Percentiles rank a stretch among this genome's conserved stretches.
Evolutionary conservation across 164 flowering plant species (phyloP).

Genomic region (Aristolochia californica): DNA sequence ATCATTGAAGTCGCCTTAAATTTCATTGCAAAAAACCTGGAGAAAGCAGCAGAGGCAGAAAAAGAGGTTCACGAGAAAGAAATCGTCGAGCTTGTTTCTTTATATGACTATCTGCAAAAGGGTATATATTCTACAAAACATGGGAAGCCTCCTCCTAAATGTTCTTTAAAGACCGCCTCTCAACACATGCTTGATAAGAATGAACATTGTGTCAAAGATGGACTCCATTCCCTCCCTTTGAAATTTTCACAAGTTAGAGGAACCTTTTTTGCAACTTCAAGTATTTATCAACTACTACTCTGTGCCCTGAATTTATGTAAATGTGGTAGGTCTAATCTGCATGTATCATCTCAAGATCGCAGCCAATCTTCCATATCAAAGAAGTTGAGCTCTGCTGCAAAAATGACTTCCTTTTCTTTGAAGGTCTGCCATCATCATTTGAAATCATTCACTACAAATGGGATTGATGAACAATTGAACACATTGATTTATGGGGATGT

Average conservation of each 20-base stretch:
- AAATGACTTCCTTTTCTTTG: slow-evolving; percentile 37
- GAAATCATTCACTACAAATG: slow-evolving; percentile 24
- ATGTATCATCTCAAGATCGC: slow-evolving; percentile 30
- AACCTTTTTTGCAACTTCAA: slow-evolving; percentile 56
- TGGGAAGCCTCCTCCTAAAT: slow-evolving; percentile 21
- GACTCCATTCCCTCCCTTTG: slow-evolving; percentile 14
- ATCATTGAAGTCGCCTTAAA: slow-evolving; percentile 62
- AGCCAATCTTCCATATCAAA: slow-evolving; percentile 30
- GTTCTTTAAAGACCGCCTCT: slow-evolving; percentile 20
- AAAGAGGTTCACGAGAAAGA: slow-evolving; percentile 52
- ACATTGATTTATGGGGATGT: slow-evolving; percentile 53
- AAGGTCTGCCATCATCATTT: slow-evolving; percentile 40
- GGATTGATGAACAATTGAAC: slow-evolving; percentile 42
- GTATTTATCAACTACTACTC: slow-evolving; percentile 37
- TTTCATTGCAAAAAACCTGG: slow-evolving; percentile 39
- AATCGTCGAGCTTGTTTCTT: slow-evolving; percentile 36
- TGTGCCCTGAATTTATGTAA: slow-evolving; percentile 22
- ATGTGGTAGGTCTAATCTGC: slow-evolving; percentile 9
- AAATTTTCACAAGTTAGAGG: slow-evolving; percentile 25
- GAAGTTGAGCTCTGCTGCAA: slow-evolving; percentile 16
- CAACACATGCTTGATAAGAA: slow-evolving; percentile 17
- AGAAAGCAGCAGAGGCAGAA: slow-evolving; percentile 36
- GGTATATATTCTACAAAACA: slow-evolving; percentile 16
- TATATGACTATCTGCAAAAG: slow-evolving; percentile 42
- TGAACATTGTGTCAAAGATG: slow-evolving; percentile 13